Base-by-base conservation (phyloP, 805 yeast genomes). In the Candida patagonica region DNA sequence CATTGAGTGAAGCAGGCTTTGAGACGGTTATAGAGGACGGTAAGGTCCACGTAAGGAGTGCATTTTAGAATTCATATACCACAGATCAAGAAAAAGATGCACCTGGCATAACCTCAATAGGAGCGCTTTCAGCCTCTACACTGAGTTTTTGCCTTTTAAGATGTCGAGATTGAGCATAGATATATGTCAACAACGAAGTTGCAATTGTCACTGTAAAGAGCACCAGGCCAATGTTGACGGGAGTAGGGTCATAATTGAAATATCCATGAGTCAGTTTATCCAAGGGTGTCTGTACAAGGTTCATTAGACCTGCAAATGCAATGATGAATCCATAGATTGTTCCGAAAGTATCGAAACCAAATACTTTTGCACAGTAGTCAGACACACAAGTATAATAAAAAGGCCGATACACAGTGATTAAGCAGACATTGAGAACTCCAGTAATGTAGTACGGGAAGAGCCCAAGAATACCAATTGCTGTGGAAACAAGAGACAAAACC, bases 311-410 rank as follows among this genome's bases (percentile, higher is more conserved):
- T 12, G 94, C 76, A 44, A 82, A 65, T 42, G 87, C 79, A 53
- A 87, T 85, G 52, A 87, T 70, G 15, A 88, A 62, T 1, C 97
- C 97, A 55, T 89, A 89, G 5, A 89, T 79, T 1, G 87, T 82
- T 26, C 96, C 96, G 61, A 89, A 88, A 1, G 94, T 86, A 41
- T 76, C 79, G 60, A 82, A 87, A 0, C 97, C 97, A 63, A 89
- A 88, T 24, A 88, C 89, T 57, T 88, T 88, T 22, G 95, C 94
- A 53, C 87, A 74, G 58, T 79, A 86, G 60, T 89, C 96, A 1
- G 95, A 82, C 5, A 87, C 85, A 1, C 94, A 84, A 1, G 97
- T 88, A 61, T 88, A 89, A 55, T 83, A 87, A 55, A 88, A 83
- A 8, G 97, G 96, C 58, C 97, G 71, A 61, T 83, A 87, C 1